Evolutionary conservation across 768 basidiomycete species (phyloP), one percentile per base, ranked within the genome.

Genomic region (button mushroom (Agaricus bisporus)): DNA sequence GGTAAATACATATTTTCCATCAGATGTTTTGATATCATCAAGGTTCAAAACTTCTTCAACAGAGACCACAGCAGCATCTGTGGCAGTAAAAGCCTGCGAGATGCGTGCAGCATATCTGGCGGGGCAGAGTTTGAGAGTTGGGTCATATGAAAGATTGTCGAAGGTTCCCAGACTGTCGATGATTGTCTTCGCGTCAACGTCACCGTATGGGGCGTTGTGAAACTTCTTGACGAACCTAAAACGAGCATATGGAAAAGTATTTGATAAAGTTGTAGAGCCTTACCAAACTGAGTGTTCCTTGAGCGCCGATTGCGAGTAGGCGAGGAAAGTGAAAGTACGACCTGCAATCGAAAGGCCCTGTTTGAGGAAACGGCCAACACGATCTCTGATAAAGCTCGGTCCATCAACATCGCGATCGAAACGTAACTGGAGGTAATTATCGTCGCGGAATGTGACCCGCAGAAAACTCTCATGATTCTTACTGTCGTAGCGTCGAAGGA

Each of bases 1-100:
- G 0, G 86, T 87, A 64, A 86, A 87, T 43, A 69, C 66, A 55
- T 76, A 80, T 18, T 69, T 71, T 15, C 58, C 59, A 37, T 63
- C 57, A 41, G 53, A 18, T 0, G 66, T 60, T n/a, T 59, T 56
- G 48, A 76, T 74, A 52, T 81, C 78, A 0, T 55, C 46, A 0
- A 67, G 44, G 1, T 57, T n/a, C 35, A 73, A 59, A 25, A 85
- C 75, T 63, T 86, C 81, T n/a, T 73, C 68, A 0, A 75, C 61
- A 17, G 68, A 58, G 12, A 79, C 65, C 3, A 81, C 79, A 0
- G 80, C 72, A 18, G 73, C 68, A 56, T 88, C 85, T 0, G 87
- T 90, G 1, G 86, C 78, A 1, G 86, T 88, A 64, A 89, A 90
- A 0, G 84, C 85, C 62, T 83, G 85, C 5, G 85, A 83, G 29